Base-by-base conservation (phyloP, 495 filamentous ascomycete genomes). In the Cladorrhinum samala region DNA sequence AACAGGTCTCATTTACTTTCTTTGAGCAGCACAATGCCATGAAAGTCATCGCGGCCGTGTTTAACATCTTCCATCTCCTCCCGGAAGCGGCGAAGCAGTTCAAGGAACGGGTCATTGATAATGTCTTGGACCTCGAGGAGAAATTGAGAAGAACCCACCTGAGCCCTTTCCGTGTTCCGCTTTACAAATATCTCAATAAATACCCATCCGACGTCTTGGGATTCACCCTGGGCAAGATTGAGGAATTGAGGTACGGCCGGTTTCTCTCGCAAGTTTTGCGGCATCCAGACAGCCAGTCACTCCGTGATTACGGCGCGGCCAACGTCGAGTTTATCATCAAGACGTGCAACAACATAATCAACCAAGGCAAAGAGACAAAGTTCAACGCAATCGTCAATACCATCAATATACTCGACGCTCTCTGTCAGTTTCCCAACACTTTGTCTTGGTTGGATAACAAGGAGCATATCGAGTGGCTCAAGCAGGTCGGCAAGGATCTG, bases 1-100 rank as follows among this genome's bases (percentile, higher is more conserved):
- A 96, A 66, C 88, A 91, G 62, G 86, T 93, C 2, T 96, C 91
- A 0, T 96, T 96, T 68, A 91, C 83, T 5, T 81, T 96, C 50
- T 86, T 97, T 42, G 94, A 97, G 65, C 91, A 96, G 61, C 88
- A 90, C 61, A 80, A 78, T 17, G 82, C 87, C 42, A 94, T 97
- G 84, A 92, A 91, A 65, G 86, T 97, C 39, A 87, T 97, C 46
- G 85, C 89, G 3, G 87, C 91, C 0, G 92, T 95, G 18, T 86
- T 99, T 63, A 91, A 96, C 61, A 91, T 97, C 47, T 99, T 97
- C 69, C 91, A 99, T 63, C 81, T 97, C 7, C 73, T 99, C 1
- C 93, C 93, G 0, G 78, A 89, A 0, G 88, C 90, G 9, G 93
- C 93, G 11, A 87, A 88, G 38, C 80, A 86, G 9, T 99, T 97